Conservation (phyloP, 1,284 basidiomycete genomes). For the Apiotrichum mycotoxinovorans region DNA sequence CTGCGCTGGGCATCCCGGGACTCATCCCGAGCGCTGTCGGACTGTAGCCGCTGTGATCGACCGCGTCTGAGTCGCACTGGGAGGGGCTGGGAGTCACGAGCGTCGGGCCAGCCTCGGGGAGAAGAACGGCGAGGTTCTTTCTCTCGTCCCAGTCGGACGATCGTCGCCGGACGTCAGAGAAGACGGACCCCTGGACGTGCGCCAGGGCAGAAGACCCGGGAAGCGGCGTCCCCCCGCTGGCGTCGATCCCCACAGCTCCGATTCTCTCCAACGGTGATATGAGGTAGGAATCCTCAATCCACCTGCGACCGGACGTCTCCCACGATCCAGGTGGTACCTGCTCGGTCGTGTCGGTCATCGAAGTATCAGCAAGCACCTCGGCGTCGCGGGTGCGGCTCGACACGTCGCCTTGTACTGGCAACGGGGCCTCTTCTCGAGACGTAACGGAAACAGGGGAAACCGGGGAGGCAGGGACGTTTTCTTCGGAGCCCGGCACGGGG, state of each 20-base stretch:
- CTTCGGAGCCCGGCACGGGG: neutral
- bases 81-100: neutral
- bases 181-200: neutral
- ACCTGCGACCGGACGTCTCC: neutral
- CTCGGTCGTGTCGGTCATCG: neutral
- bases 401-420: too few species aligned
- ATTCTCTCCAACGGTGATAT: neutral
- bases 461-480: neutral
- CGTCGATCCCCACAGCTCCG: neutral
- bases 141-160: neutral
- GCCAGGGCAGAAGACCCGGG: neutral
- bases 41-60: too few species aligned
- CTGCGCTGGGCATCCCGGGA: neutral
- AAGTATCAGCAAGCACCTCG: neutral
- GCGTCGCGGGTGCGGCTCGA: neutral
- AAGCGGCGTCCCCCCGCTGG: neutral
- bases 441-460: neutral
- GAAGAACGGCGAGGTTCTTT: neutral
- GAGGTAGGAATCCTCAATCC: neutral
- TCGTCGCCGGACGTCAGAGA: neutral
- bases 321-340: neutral
- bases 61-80: neutral
- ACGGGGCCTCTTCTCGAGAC: neutral
- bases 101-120: neutral
- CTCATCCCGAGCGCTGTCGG: neutral